Evolutionary conservation across 202 grass and related monocot species (phyloP).

Genomic region (Hordeum pubiflorum): DNA sequence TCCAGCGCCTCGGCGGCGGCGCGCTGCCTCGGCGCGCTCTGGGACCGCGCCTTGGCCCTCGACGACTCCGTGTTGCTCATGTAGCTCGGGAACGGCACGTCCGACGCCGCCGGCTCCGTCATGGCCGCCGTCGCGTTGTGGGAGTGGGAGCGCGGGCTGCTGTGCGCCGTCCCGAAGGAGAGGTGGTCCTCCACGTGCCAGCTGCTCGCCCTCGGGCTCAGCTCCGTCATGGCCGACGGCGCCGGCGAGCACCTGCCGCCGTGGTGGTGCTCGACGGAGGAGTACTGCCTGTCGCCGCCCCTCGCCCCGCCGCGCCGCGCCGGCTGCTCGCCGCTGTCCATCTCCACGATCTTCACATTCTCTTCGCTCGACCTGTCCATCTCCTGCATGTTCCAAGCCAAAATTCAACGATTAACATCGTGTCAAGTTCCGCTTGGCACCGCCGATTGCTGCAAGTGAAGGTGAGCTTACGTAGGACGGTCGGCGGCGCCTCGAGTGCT

Average conservation of each 20-base stretch:
- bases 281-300: not conserved
- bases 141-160: slow-evolving; percentile 42
- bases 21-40: slow-evolving; percentile 77
- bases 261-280: not conserved
- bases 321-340: slow-evolving; percentile 39
- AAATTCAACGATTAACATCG: not conserved
- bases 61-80: slow-evolving; percentile 94
- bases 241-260: slow-evolving; percentile 48
- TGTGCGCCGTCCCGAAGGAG: slow-evolving; percentile 43
- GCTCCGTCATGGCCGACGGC: slow-evolving; percentile 43
- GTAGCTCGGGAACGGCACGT: slow-evolving; percentile 64
- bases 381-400: slow-evolving; percentile 28
- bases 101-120: slow-evolving; percentile 11
- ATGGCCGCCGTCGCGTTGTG: slow-evolving; percentile 23
- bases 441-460: not conserved
- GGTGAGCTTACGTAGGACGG: slow-evolving; percentile 52
- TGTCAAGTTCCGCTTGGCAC: not conserved
- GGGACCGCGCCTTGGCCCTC: slow-evolving; percentile 78
- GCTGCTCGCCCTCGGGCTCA: slow-evolving; percentile 55
- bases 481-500: slow-evolving; percentile 34
- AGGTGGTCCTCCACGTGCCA: slow-evolving; percentile 68
- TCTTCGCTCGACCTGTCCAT: slow-evolving; percentile 65
- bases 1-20: slow-evolving; percentile 34
- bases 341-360: slow-evolving; percentile 64
- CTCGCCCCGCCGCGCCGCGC: slow-evolving; percentile 16